Evolutionary conservation across 176 grass and related monocot species (phyloP).

Genomic region (Avena sativa): DNA sequence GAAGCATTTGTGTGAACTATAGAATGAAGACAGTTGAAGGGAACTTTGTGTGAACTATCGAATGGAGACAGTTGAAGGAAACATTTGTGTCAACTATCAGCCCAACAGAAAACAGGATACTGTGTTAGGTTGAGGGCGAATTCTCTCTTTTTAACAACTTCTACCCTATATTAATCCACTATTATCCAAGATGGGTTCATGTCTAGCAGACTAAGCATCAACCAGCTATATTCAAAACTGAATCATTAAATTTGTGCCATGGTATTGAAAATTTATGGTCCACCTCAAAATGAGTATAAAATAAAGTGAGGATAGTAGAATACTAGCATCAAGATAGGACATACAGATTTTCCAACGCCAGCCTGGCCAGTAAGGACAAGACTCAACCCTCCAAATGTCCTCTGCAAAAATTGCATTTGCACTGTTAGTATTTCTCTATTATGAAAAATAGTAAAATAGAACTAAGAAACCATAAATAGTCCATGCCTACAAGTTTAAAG

Average conservation of each 20-base stretch:
- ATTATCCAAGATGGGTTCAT: not conserved
- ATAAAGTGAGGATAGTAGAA: constrained; percentile 17
- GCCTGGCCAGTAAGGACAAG: constrained; percentile 91
- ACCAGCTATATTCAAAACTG: constrained; percentile 6
- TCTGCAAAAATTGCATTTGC: constrained; percentile 48
- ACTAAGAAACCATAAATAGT: constrained; percentile 6
- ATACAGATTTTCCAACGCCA: constrained; percentile 97
- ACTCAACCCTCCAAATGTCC: constrained; percentile 62
- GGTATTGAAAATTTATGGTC: not conserved
- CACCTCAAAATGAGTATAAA: constrained; percentile 9
- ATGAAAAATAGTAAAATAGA: constrained; percentile 33
- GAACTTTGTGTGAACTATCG: not conserved
- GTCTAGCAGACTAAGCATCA: constrained; percentile 10
- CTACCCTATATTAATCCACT: not conserved
- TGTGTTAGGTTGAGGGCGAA: constrained; percentile 13
- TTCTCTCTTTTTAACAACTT: not conserved
- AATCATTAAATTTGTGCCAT: not conserved
- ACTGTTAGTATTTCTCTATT: constrained; percentile 47
- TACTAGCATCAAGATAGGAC: constrained; percentile 30
- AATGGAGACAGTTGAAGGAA: constrained; percentile 19
- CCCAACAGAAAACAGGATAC: not conserved
- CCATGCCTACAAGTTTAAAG: not conserved
- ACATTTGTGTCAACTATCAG: constrained; percentile 19
- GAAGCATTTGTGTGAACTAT: not conserved
- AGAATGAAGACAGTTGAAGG: constrained; percentile 21